phyloP scores from a whole-genome alignment of 2,329 filamentous ascomycete genomes.

The Dryadomyces sulphureus region DNA sequence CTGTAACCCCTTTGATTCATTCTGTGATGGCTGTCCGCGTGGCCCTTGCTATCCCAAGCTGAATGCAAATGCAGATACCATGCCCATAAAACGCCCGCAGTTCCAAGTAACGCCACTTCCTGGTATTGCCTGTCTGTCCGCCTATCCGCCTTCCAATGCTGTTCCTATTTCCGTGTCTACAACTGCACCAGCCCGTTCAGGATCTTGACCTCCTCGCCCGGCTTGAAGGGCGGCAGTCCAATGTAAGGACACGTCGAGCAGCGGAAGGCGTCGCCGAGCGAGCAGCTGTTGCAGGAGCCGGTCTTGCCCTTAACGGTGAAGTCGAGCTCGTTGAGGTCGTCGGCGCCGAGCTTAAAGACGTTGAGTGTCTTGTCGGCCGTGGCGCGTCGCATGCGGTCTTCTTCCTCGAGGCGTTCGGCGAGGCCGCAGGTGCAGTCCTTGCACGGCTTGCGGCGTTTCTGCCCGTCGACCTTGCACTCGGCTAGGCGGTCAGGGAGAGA shows the following conservation, averaged over 20 bases:
- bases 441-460: constrained; percentile 78
- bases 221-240: constrained; percentile 89
- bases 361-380: constrained; percentile 23
- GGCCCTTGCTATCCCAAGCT: too few relatives aligned
- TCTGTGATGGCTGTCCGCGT: too few relatives aligned
- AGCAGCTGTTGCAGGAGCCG: constrained; percentile 78
- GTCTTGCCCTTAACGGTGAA: constrained; percentile 97
- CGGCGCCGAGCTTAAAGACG: constrained; percentile 50
- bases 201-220: constrained; percentile 82
- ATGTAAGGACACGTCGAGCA: constrained; percentile 68
- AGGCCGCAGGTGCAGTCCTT: constrained; percentile 97
- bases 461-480: constrained; percentile 77
- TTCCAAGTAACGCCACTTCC: too few relatives aligned
- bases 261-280: constrained; percentile 78
- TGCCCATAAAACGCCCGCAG: too few relatives aligned
- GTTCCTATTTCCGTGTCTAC: constrained; percentile 20
- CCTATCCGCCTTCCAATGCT: neutral
- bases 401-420: constrained; percentile 69
- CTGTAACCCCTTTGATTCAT: too few relatives aligned
- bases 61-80: too few relatives aligned
- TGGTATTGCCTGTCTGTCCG: neutral
- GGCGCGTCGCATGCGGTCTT: constrained; percentile 41
- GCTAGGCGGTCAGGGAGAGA: too few relatives aligned
- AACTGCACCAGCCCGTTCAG: constrained; percentile 78
- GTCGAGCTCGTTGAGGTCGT: constrained; percentile 81